Percentiles rank a stretch among this genome's conserved stretches.
These are phyloP conservation scores for Chlamydomonas reinhardtii DNA, from an alignment of 163 green algal genomes.

Conservation along the genomic window DNA sequence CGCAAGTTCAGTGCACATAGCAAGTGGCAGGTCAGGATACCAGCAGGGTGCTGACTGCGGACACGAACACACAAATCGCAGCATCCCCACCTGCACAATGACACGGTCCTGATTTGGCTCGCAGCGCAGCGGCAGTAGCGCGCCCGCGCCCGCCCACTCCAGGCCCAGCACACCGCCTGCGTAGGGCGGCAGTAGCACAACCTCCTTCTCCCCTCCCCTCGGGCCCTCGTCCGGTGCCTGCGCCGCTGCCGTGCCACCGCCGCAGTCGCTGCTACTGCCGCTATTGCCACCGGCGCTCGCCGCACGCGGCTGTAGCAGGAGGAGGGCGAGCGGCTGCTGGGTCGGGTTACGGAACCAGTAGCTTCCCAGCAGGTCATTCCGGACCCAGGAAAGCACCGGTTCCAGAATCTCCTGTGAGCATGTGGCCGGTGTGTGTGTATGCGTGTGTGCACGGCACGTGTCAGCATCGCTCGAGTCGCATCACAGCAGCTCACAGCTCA, in stretches of 20 bases:
- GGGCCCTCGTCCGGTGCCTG: neutral
- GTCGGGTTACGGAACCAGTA: neutral
- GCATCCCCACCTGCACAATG: conserved; percentile 36
- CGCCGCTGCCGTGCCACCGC: no score
- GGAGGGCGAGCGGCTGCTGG: no score
- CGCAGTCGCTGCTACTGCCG: neutral
- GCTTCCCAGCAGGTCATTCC: conserved; percentile 5
- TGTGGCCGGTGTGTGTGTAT: no score
- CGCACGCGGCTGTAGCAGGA: no score
- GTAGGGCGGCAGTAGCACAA: conserved; percentile 7
- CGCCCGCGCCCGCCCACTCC: conserved; percentile 36
- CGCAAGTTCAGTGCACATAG: no score
- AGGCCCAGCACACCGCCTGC: conserved; percentile 23
- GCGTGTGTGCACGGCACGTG: no score
- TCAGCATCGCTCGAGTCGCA: no score
- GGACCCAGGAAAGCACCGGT: conserved; percentile 19
- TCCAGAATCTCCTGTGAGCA: neutral
- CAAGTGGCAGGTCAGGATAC: no score
- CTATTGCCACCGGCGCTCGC: neutral
- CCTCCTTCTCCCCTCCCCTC: no score
- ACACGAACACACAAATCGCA: no score
- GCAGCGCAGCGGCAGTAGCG: conserved; percentile 51
- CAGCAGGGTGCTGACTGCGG: no score
- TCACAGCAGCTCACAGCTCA: no score
- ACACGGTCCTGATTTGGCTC: conserved; percentile 29